These are phyloP conservation scores for Flueggea neowawraea DNA, from an alignment of 441 rosid species.

Conservation along the genomic window DNA sequence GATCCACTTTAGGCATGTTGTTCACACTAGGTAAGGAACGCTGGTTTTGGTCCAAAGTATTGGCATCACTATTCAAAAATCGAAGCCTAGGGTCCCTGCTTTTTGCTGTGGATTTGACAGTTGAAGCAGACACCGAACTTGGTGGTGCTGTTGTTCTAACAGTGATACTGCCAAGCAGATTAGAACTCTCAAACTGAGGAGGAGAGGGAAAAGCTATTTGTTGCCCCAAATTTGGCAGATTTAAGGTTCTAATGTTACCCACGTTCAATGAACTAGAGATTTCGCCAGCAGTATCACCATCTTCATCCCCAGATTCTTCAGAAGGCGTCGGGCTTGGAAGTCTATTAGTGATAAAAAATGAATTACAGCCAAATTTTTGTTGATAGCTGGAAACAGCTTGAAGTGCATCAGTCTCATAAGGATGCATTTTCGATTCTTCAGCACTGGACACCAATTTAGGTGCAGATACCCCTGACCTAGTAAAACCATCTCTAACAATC, in stretches of 20 bases:
- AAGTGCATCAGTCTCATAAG: conserved; percentile 74
- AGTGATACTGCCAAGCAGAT: conserved; percentile 22
- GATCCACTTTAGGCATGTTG: conserved; percentile 36
- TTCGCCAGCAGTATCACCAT: conserved; percentile 59
- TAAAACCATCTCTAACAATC: conserved; percentile 32
- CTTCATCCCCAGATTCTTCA: conserved; percentile 58
- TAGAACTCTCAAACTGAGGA: conserved; percentile 19
- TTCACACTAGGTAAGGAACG: conserved; percentile 17
- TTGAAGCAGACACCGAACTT: conserved; percentile 33
- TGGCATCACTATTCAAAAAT: conserved; percentile 44
- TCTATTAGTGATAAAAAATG: conserved; percentile 40
- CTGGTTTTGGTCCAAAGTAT: conserved; percentile 36
- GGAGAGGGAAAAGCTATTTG: conserved; percentile 19
- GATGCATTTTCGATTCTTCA: conserved; percentile 45
- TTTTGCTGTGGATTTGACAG: conserved; percentile 52
- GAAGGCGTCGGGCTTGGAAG: conserved; percentile 99
- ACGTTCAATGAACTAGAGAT: conserved; percentile 50
- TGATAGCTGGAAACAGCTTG: conserved; percentile 81
- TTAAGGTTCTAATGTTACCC: conserved; percentile 26
- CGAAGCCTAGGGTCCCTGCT: conserved; percentile 97
- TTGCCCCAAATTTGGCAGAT: conserved; percentile 30
- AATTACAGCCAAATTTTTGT: conserved; percentile 57
- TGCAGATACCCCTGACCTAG: conserved; percentile 26
- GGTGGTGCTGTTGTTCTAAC: conserved; percentile 28
- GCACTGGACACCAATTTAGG: conserved; percentile 29